A percentile compares a stretch with the other conserved stretches of the same genome.
phyloP scores from a whole-genome alignment of 352 stramenopile species.

The Pythium apleroticum region DNA sequence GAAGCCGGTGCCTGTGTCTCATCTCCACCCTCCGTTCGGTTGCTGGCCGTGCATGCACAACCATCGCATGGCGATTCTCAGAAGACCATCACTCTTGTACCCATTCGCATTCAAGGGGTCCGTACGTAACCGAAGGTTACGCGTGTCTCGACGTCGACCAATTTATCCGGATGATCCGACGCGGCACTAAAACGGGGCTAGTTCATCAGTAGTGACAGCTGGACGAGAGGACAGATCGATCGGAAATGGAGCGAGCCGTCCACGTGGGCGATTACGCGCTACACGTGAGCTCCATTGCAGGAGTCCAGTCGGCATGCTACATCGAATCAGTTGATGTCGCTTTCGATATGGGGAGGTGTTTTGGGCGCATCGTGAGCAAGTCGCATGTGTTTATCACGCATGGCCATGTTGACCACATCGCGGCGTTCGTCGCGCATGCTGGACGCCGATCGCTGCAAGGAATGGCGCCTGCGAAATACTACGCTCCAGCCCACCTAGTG shows the following conservation, averaged over 20 bases:
- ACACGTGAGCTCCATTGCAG: constrained; percentile 61
- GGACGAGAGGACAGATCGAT: neutral
- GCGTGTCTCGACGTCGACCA: neutral
- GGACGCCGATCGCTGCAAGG: constrained; percentile 50
- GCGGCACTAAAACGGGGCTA: neutral
- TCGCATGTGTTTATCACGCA: constrained; percentile 87
- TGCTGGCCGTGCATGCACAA: constrained; percentile 7
- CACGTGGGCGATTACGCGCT: constrained; percentile 47
- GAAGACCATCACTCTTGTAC: constrained; percentile 15
- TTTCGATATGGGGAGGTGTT: constrained; percentile 73
- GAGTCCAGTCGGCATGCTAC: constrained; percentile 77
- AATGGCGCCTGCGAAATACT: constrained; percentile 68
- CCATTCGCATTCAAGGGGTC: constrained; percentile 4
- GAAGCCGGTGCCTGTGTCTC: neutral
- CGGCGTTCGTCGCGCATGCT: constrained; percentile 58
- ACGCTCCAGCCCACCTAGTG: constrained; percentile 54
- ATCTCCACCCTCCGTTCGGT: neutral
- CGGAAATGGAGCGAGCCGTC: constrained; percentile 8
- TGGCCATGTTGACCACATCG: constrained; percentile 84
- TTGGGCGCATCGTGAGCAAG: constrained; percentile 49
- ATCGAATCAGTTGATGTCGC: constrained; percentile 69
- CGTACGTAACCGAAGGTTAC: neutral
- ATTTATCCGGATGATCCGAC: constrained; percentile 8
- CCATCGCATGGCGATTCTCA: neutral
- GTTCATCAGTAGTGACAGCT: neutral